Base-by-base conservation (phyloP, 257 asterid species). In the Vinca minor region DNA sequence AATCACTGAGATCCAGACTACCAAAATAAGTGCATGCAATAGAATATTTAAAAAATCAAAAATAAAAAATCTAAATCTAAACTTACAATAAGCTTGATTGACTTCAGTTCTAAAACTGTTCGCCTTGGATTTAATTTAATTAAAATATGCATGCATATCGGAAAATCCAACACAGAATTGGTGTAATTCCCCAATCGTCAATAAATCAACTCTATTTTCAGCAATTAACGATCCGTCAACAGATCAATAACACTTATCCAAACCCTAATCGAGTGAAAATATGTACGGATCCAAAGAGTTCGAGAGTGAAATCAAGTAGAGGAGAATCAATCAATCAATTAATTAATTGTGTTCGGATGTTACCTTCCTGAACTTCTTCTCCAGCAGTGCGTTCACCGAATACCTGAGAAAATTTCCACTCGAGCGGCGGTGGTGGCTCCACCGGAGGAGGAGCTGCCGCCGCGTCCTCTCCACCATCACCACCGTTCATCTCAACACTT, bases 331-430 rank as follows among this genome's bases (percentile, higher is more conserved):
- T n/a, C n/a, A n/a, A n/a, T n/a, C n/a, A n/a, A n/a, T n/a, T n/a
- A n/a, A 38, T 39, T 34, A 34, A 34, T 34, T 65, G 45, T 34
- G 28, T 53, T 56, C 64, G n/a, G n/a, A n/a, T n/a, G n/a, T n/a
- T 83, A 91, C 98, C 98, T 88, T 91, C 98, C 78, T 91, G 98
- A 59, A 91, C 98, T 84, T 91, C 98, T 76, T 91, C 98, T 14
- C 96, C 98, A 58, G 94, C 98, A 61, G 98, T 62, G 63, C 98
- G 84, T 78, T 91, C 98, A 68, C 98, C 98, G 62, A 91, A 91
- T 50, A 91, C 98, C 87, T 91, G 98, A 44, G 98, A 91, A 75
- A 91, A 91, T 82, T 83, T 91, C 98, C 98, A 91, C 73, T 88
- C 98, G 59, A 88, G 95, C 78, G 83, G 89, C 82, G 82, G 70